These are phyloP conservation scores for Mycena alexandri DNA, from an alignment of 768 basidiomycete genomes.

Conservation along the genomic window DNA sequence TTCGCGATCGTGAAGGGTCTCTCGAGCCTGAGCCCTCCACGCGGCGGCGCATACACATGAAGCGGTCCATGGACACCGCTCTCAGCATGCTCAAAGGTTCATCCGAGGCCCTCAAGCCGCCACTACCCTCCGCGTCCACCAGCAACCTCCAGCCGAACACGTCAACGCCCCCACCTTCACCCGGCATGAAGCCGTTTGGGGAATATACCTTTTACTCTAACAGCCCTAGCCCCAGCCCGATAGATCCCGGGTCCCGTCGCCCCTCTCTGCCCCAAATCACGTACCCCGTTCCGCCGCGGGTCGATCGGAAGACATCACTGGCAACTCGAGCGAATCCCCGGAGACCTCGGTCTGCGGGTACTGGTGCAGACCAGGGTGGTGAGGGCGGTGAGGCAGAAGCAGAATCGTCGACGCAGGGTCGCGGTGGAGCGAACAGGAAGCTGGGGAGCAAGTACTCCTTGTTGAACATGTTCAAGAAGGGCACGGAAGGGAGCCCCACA, in stretches of 20 bases:
- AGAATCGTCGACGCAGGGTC: conserved; percentile 50
- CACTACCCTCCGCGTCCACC: conserved; percentile 47
- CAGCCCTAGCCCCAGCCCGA: conserved; percentile 45
- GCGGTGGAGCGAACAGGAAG: conserved; percentile 56
- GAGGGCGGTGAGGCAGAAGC: conserved; percentile 45
- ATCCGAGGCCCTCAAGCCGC: conserved; percentile 50
- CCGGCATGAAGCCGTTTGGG: conserved; percentile 53
- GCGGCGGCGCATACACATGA: conserved; percentile 73
- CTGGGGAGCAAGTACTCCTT: conserved; percentile 81
- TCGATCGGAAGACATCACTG: conserved; percentile 53
- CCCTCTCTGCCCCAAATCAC: conserved; percentile 78
- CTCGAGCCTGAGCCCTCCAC: conserved; percentile 40
- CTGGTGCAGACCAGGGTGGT: conserved; percentile 60
- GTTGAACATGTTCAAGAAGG: conserved; percentile 80
- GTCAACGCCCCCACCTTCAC: conserved; percentile 57
- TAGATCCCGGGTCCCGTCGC: conserved; percentile 59
- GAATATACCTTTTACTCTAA: conserved; percentile 62
- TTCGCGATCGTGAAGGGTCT: conserved; percentile 24
- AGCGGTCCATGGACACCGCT: conserved; percentile 84
- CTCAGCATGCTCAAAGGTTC: conserved; percentile 61
- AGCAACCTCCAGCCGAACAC: conserved; percentile 37
- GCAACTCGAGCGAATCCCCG: conserved; percentile 49
- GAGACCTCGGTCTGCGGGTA: conserved; percentile 82
- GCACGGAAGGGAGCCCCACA: conserved; percentile 50
- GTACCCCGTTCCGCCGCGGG: conserved; percentile 47